phyloP scores from a whole-genome alignment of 169 alveolate genomes.

The Cryptosporidium parvum region DNA sequence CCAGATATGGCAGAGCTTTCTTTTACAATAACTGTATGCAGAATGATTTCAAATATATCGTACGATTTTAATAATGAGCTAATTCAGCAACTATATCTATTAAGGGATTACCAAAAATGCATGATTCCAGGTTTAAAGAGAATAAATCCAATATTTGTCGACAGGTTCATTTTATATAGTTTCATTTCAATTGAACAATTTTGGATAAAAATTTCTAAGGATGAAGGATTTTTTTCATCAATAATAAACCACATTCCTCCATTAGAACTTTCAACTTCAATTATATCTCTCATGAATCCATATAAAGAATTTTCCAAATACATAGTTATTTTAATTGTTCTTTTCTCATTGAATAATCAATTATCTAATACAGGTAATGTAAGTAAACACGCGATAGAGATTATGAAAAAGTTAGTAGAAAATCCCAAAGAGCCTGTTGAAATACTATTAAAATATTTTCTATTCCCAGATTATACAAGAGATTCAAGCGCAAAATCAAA shows the following conservation, averaged over 20 bases:
- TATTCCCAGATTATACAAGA: not conserved
- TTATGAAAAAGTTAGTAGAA: not conserved
- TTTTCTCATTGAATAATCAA: conserved; percentile 24
- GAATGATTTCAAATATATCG: conserved; percentile 27
- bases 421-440: not conserved
- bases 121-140: not conserved
- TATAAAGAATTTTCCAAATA: conserved; percentile 3
- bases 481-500: not conserved
- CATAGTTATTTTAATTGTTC: not conserved
- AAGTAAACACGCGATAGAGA: conserved; percentile 25
- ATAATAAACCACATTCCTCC: conserved; percentile 33
- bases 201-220: conserved; percentile 25
- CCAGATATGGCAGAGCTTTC: conserved; percentile 73
- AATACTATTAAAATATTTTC: not conserved
- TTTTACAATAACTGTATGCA: conserved; percentile 22
- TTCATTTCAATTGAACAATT: conserved; percentile 56
- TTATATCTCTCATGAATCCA: not conserved
- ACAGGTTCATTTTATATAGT: conserved; percentile 44
- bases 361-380: conserved; percentile 5
- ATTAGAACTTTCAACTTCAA: conserved; percentile 35
- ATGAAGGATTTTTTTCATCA: conserved; percentile 25
- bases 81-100: not conserved
- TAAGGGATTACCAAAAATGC: not conserved
- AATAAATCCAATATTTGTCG: conserved; percentile 25
- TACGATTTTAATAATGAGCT: conserved; percentile 1